phyloP scores from a whole-genome alignment of 306 rosid species.

The Dalbergia cultrata region DNA sequence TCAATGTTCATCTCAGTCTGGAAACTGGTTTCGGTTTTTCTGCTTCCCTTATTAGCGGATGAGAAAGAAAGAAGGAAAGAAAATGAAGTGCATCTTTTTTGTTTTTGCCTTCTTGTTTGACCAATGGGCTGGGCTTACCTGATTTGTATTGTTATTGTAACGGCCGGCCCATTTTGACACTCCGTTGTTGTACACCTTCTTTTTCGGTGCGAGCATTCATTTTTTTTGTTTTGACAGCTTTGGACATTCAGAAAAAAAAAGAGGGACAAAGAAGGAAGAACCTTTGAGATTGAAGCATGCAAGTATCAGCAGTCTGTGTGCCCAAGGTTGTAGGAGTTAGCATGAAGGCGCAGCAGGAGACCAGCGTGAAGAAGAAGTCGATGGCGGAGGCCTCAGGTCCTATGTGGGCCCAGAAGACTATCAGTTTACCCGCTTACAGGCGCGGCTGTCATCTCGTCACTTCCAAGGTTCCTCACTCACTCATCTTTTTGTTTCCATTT shows the following conservation, averaged over 20 bases:
- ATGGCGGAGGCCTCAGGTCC: slow-evolving; percentile 67
- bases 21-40: background rate
- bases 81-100: too few species aligned
- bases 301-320: slow-evolving; percentile 38
- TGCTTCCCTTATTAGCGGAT: background rate
- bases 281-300: slow-evolving; percentile 40
- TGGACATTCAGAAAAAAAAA: too few species aligned
- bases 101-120: background rate
- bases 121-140: background rate
- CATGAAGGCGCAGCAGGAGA: slow-evolving; percentile 47
- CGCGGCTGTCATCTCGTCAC: slow-evolving; percentile 97
- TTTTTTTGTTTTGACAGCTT: too few species aligned
- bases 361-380: slow-evolving; percentile 45
- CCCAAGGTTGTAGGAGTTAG: slow-evolving; percentile 33
- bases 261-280: too few species aligned
- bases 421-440: slow-evolving; percentile 69
- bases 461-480: slow-evolving; percentile 60
- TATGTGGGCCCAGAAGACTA: slow-evolving; percentile 95
- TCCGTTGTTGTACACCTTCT: background rate
- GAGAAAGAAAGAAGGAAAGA: background rate
- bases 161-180: too few species aligned
- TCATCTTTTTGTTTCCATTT: background rate
- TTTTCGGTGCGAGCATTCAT: too few species aligned
- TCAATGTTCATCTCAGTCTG: slow-evolving; percentile 22
- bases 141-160: too few species aligned